Evolutionary conservation across 1,139 yeast genomes (phyloP), one percentile per base, ranked within the genome.

Genomic region (Saccharomyces hybrid): DNA sequence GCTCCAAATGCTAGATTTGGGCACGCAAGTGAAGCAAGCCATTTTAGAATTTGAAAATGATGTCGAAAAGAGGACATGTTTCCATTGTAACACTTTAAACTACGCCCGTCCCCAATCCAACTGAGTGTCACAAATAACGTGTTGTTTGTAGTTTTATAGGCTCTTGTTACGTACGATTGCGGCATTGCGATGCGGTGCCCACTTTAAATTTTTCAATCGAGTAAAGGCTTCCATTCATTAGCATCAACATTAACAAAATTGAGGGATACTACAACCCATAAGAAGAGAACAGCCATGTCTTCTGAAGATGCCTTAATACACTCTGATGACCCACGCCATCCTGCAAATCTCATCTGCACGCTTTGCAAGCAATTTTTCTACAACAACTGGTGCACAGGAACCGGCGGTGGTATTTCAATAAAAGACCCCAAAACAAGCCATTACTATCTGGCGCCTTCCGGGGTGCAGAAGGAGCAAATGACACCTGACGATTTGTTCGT

Each of bases 381-480:
- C 64, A 85, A 86, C 66, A 86, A 88, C 55, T 90, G 97, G 97
- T 95, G 89, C 59, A 86, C 96, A 0, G 98, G 97, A 4, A 91
- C 98, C 1, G 97, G 97, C 2, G 98, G 98, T 27, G 97, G 97
- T 2, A 85, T 91, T 64, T 86, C 96, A 42, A 86, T 91, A 53
- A 76, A 86, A 59, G 82, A 85, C 52, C 78, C 75, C 30, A 77
- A 76, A 4, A 66, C 70, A 3, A 77, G 82, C 56, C 66, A 75
- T 28, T 30, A 50, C 23, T 30, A 41, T 48, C 46, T 91, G 49
- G 96, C 97, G 0, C 98, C 98, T 2, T 88, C 96, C 7, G 98
- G 98, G 1, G 96, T 91, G 6, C 97, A 91, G 68, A 91, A 91
- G 72, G 98, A 91, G 70, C 76, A 91, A 59, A 83, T 91, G 79